Base-by-base conservation (phyloP, 1,284 basidiomycete genomes). In the Gyrodon tennesseensis region DNA sequence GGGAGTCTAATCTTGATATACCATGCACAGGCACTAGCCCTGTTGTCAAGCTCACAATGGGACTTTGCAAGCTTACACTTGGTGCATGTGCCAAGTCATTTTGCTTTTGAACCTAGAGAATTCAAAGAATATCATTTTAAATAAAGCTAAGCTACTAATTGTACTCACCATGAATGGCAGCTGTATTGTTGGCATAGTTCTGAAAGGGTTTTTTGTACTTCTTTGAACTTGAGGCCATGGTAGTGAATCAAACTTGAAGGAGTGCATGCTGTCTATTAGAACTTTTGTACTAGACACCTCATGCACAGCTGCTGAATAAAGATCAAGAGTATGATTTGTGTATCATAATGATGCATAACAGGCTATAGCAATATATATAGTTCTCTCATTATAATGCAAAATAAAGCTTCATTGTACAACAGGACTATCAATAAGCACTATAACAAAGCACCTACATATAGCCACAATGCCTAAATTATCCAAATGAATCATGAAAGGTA, bases 61-160 rank as follows among this genome's bases (percentile, higher is more conserved):
- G 52, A 55, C 62, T 60, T 63, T 60, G 57, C 43, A 29, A 19
- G 7, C 39, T 34, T 60, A 34, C 53, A 63, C 58, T 60, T 63
- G 2, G 46, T 55, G 31, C 58, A 63, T 51, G 53, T 39, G 27
- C 18, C 44, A 49, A 60, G 57, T 39, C 12, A n/a, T 49, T 55
- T 60, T 43, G 19, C 25, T 37, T 34, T 60, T 6, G n/a, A 60
- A 60, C 25, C 25, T 41, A 34, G 29, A 27, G 7, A 53, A 53
- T 53, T 53, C 23, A 25, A 18, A 34, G 1, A 16, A n/a, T 25
- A 18, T 53, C 9, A 53, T 37, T 37, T 7, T 25, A 27, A 21
- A 15, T 6, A 8, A 41, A n/a, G n/a, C n/a, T 13, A 23, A 29
- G 4, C 48, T 29, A 37, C 23, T 52, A 29, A 51, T 34, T 2